Evolutionary conservation across 176 grass and related monocot species (phyloP), one percentile per base, ranked within the genome.

Genomic region (Oryza meyeriana): DNA sequence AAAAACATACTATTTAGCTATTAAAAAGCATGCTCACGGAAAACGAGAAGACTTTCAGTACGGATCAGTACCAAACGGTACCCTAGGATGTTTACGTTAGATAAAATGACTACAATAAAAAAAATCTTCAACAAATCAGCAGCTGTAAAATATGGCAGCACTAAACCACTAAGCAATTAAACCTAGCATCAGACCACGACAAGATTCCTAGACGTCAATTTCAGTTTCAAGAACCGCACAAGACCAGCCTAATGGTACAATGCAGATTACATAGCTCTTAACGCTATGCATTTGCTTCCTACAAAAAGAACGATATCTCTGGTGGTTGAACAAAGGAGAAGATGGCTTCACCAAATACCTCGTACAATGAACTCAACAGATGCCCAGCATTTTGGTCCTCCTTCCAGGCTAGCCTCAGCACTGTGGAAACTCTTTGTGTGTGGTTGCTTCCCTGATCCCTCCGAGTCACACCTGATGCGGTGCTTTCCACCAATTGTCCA

Each of bases 361-460:
- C 84, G 10, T 87, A 80, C 36, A 98, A 65, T 16, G 92, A 88
- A 5, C 79, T 74, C 57, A 98, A 59, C 27, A 98, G 88, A 86
- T 88, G 81, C 4, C 92, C 88, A 2, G 87, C 78, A 58, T 98
- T 85, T 40, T 89, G 61, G 50, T 98, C 95, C 76, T 98, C 95
- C 64, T 89, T 95, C 95, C 95, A 98, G 29, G 95, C 92, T 86
- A 95, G 90, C 74, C 90, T 89, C 71, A 98, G 69, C 64, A 93
- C 88, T 0, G 62, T 17, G 1, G 90, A 98, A 12, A 82, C 84
- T 44, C 63, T 93, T 9, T 89, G 92, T 4, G 71, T 28, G 33
- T 75, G 79, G n/a, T 62, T 67, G 33, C 30, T 79, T 34, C 79
- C 68, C 30, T 89, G 85, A 13, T 89, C 85, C 72, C 81, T 92